Evolutionary conservation across 768 basidiomycete genomes (phyloP), one percentile per base, ranked within the genome.

Genomic region (Boletus barrowsii): DNA sequence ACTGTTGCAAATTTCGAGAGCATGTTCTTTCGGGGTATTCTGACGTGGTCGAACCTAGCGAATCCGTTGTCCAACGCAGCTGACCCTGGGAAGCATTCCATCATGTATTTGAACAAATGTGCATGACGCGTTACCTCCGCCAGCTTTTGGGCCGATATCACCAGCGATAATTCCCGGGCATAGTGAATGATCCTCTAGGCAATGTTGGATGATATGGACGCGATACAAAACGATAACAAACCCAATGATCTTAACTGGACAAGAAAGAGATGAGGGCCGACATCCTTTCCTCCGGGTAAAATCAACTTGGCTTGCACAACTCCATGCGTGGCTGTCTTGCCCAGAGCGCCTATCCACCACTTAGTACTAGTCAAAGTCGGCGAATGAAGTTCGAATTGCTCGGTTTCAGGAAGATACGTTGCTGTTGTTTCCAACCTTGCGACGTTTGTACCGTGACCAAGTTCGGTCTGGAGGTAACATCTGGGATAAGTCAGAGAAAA

Each of bases 341-440:
- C 88, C 14, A 88, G 72, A 6, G 76, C 84, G 9, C 89, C 88
- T 50, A 88, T 80, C 90, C 89, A 92, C 88, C 88, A 92, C 65
- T 92, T 92, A 57, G 75, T 81, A 56, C 86, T 87, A 1, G 87
- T 87, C 22, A 89, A 60, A 0, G 84, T 84, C 0, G 90, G 89
- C 1, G 87, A 87, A 62, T 91, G 78, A 36, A 92, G 82, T 40
- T 88, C 86, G 58, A 91, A 90, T 64, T 88, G 83, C 49, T 78
- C 68, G 0, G 81, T 79, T 30, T 81, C 79, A 0, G 82, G 83
- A n/a, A 86, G 70, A 68, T 83, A 91, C 0, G 85, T 88, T 4
- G 87, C 87, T 0, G 86, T 90, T 0, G 89, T 91, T 66, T 91
- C 89, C 20, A 91, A 73, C 2, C 74, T 68, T 2, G 76, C 68